Evolutionary conservation across 1,139 yeast species (phyloP).

Genomic region (Blastobotrys niveus): DNA sequence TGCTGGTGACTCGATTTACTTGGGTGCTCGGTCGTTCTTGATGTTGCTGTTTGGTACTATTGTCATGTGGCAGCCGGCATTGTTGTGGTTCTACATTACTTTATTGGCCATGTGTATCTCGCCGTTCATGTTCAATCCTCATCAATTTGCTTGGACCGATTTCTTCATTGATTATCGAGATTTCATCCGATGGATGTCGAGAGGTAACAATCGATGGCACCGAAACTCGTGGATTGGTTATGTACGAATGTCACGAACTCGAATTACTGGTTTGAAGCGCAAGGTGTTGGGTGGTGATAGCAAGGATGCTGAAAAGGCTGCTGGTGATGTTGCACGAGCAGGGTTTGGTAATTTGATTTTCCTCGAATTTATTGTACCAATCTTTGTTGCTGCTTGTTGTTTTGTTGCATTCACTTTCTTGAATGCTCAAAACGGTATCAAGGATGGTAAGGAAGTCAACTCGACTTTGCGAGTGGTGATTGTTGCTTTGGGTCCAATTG

Average conservation of each 20-base stretch:
- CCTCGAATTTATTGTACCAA: conserved; percentile 82
- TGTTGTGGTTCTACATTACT: conserved; percentile 98
- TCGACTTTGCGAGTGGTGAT: conserved; percentile 78
- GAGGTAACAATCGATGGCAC: conserved; percentile 99
- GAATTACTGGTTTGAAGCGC: conserved; percentile 97
- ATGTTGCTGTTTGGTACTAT: conserved; percentile 88
- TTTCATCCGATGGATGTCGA: conserved; percentile 94
- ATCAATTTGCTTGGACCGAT: conserved; percentile 98
- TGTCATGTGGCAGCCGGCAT: conserved; percentile 95
- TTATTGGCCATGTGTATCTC: conserved; percentile 84
- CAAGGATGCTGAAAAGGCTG: conserved; percentile 89
- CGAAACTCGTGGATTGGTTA: conserved; percentile 99
- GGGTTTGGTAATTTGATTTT: conserved; percentile 80
- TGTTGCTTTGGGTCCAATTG: conserved; percentile 90
- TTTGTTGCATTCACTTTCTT: conserved; percentile 88
- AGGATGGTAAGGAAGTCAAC: conserved; percentile 53
- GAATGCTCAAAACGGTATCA: conserved; percentile 95
- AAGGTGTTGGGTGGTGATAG: conserved; percentile 78
- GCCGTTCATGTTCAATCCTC: conserved; percentile 96
- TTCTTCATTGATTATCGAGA: conserved; percentile 98
- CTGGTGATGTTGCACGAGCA: conserved; percentile 94
- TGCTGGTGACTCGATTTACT: conserved; percentile 93
- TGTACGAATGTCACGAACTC: conserved; percentile 89
- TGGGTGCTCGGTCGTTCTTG: conserved; percentile 89
- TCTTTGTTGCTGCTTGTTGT: conserved; percentile 82